These are phyloP conservation scores for Fusarium tupiense DNA, from an alignment of 2,329 filamentous ascomycete species.

Conservation along the genomic window DNA sequence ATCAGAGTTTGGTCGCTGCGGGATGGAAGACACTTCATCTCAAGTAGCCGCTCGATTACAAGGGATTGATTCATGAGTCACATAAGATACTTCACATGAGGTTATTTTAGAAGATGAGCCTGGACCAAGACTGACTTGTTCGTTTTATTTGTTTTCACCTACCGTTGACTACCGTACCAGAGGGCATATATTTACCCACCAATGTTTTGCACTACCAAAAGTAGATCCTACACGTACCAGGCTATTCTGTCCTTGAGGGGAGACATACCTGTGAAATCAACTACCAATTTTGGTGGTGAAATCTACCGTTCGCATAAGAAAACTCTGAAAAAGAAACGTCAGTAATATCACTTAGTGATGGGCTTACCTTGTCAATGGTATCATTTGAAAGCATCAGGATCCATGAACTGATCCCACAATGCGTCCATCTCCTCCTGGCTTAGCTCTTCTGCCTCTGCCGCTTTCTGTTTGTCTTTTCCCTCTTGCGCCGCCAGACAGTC, in stretches of 20 bases:
- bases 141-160: neutral
- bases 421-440: neutral
- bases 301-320: neutral
- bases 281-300: neutral
- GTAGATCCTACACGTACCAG: neutral
- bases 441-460: neutral
- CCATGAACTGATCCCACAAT: neutral
- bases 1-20: slow-evolving; percentile 67
- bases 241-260: neutral
- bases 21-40: slow-evolving; percentile 62
- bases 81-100: neutral
- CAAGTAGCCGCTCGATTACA: neutral
- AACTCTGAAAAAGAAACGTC: neutral
- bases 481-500: neutral
- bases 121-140: neutral
- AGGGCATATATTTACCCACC: neutral
- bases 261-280: neutral
- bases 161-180: neutral
- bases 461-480: neutral
- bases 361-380: neutral
- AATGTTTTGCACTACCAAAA: neutral
- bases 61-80: neutral
- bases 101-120: neutral
- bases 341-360: neutral
- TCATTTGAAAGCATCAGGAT: neutral